A percentile compares a stretch with the other conserved stretches of the same genome.
Evolutionary conservation across 495 filamentous ascomycete genomes (phyloP).

Genomic region (Tuber umbilicatum): DNA sequence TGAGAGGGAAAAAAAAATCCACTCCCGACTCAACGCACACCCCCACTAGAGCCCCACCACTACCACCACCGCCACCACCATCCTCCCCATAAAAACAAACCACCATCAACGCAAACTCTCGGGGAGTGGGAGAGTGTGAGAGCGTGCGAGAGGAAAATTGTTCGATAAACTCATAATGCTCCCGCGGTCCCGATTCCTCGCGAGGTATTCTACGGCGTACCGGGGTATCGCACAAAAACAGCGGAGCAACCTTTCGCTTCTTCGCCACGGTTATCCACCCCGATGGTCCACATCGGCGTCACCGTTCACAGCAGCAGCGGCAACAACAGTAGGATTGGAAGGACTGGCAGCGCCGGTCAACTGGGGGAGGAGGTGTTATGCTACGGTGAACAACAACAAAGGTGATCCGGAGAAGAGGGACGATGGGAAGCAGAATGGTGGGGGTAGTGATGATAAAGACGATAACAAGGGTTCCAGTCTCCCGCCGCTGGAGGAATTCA

Average conservation of each 20-base stretch:
- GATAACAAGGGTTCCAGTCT: background rate
- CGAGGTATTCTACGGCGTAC: conserved; percentile 24
- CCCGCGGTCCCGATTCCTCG: conserved; percentile 33
- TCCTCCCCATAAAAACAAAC: background rate
- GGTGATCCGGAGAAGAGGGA: conserved; percentile 7
- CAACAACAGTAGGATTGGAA: background rate
- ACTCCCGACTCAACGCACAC: background rate
- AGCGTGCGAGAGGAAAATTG: background rate
- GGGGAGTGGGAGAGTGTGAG: background rate
- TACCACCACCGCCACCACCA: background rate
- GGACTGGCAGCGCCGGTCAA: background rate
- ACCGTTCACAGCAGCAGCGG: conserved; percentile 4
- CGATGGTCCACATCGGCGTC: conserved; percentile 7
- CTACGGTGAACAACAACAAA: conserved; percentile 11
- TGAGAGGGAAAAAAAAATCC: background rate
- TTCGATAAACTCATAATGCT: conserved; percentile 20
- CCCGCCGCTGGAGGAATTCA: conserved; percentile 30
- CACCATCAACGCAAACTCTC: background rate
- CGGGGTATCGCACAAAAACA: conserved; percentile 18
- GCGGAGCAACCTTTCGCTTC: conserved; percentile 6
- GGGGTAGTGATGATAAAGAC: background rate
- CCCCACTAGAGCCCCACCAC: background rate
- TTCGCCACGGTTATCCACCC: conserved; percentile 10
- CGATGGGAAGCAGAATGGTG: conserved; percentile 4
- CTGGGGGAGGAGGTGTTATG: conserved; percentile 16